phyloP scores from a whole-genome alignment of 208 protist genomes.

The Phytomonas serpens region DNA sequence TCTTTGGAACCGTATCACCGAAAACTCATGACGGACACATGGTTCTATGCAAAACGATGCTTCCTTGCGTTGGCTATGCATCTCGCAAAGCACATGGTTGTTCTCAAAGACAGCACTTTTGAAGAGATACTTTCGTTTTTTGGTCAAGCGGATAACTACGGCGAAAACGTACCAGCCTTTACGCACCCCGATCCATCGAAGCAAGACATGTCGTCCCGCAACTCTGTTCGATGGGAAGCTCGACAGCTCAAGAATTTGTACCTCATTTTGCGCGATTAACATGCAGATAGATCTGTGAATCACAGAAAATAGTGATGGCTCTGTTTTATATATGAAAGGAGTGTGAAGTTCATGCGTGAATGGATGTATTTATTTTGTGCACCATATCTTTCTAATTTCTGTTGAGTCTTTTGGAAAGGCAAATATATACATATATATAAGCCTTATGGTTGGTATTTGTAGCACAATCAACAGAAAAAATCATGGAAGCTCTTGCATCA shows the following conservation, averaged over 20 bases:
- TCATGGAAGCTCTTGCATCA: neutral
- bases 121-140: conserved; percentile 93
- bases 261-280: conserved; percentile 64
- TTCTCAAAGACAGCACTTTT: conserved; percentile 91
- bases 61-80: conserved; percentile 92
- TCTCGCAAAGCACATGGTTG: conserved; percentile 97
- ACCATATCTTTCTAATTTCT: neutral
- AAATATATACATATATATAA: conserved; percentile 4
- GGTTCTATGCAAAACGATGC: conserved; percentile 97
- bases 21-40: conserved; percentile 96
- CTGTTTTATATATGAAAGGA: neutral
- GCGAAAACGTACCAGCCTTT: conserved; percentile 88
- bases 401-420: conserved; percentile 3
- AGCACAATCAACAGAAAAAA: neutral
- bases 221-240: conserved; percentile 91
- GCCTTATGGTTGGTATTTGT: neutral
- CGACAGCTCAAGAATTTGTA: conserved; percentile 91
- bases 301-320: neutral
- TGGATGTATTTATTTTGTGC: conserved; percentile 12
- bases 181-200: conserved; percentile 79
- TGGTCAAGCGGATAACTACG: conserved; percentile 88
- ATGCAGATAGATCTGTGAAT: conserved; percentile 4
- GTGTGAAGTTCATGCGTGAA: neutral
- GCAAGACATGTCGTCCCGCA: conserved; percentile 72
- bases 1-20: conserved; percentile 94